These are phyloP conservation scores for Serpula lacrymans DNA, from an alignment of 768 basidiomycete species.

Conservation along the genomic window DNA sequence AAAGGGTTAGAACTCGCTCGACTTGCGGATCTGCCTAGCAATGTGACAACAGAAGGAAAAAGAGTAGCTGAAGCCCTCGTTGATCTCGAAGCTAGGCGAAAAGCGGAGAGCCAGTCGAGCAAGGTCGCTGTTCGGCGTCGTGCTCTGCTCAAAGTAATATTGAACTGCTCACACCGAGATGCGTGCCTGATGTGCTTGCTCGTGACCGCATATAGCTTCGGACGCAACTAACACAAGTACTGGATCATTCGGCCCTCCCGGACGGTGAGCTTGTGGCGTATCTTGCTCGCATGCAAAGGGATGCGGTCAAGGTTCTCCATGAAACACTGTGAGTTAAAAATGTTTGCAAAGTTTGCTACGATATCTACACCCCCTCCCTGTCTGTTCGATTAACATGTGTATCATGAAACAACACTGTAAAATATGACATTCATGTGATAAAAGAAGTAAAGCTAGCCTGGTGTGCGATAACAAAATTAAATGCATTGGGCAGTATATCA, in stretches of 20 bases:
- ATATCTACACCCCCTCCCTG: background rate
- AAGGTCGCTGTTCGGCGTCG: slow-evolving; percentile 61
- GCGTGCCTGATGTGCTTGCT: too few relatives aligned
- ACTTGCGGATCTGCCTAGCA: slow-evolving; percentile 78
- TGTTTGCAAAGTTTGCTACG: background rate
- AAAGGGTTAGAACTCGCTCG: slow-evolving; percentile 90
- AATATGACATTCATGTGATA: slow-evolving; percentile 1
- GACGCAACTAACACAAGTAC: slow-evolving; percentile 70
- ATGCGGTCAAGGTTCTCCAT: slow-evolving; percentile 57
- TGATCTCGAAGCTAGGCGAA: slow-evolving; percentile 51
- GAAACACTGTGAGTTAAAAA: slow-evolving; percentile 25
- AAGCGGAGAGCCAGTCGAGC: slow-evolving; percentile 60
- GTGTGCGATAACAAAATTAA: too few relatives aligned
- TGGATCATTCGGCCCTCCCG: slow-evolving; percentile 70
- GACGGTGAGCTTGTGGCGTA: slow-evolving; percentile 66
- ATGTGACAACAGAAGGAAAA: slow-evolving; percentile 62
- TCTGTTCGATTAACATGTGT: too few relatives aligned
- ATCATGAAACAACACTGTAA: background rate
- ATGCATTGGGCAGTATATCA: too few relatives aligned
- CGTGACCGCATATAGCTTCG: slow-evolving; percentile 46
- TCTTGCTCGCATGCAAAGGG: slow-evolving; percentile 65
- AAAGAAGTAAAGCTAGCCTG: background rate
- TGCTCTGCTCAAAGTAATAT: slow-evolving; percentile 59
- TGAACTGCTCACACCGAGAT: too few relatives aligned
- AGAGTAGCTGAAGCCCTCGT: slow-evolving; percentile 59